These are phyloP conservation scores for Medicago truncatula DNA, from an alignment of 306 rosid genomes.

Conservation along the genomic window MtrunA17r5.0-ANR NC_053048.1:44060001-44060500, in stretches of 20 bases:
- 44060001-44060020: conserved; percentile 95
- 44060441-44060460: conserved; percentile 85
- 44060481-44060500: conserved; percentile 91
- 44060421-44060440: conserved; percentile 73
- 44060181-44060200: conserved; percentile 91
- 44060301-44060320: conserved; percentile 91
- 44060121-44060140: conserved; percentile 91
- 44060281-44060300: conserved; percentile 96
- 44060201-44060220: conserved; percentile 91
- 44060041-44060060: conserved; percentile 94
- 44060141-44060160: conserved; percentile 94
- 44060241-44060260: conserved; percentile 95
- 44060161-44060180: conserved; percentile 92
- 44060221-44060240: conserved; percentile 97
- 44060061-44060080: conserved; percentile 97
- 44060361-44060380: conserved; percentile 88
- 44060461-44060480: conserved; percentile 97
- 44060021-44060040: conserved; percentile 88
- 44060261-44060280: conserved; percentile 92
- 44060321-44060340: conserved; percentile 80
- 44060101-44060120: conserved; percentile 93
- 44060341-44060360: conserved; percentile 91
- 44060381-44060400: conserved; percentile 91
- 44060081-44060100: conserved; percentile 97
- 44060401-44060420: conserved; percentile 92